Evolutionary conservation across 805 yeast species (phyloP).

Genomic region (Teunomyces stri): DNA sequence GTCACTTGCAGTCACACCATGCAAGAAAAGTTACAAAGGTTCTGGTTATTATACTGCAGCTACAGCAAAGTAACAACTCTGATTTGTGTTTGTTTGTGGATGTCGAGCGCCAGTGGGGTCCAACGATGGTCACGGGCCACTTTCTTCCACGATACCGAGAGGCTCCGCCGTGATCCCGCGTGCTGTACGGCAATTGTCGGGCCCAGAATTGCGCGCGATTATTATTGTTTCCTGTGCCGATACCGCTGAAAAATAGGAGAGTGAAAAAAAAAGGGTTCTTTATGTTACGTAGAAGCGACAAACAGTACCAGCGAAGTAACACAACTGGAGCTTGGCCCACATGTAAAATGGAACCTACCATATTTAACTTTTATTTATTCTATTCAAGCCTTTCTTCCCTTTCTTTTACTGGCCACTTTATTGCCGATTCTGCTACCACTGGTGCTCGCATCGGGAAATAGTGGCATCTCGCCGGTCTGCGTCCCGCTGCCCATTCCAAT

Average conservation of each 20-base stretch:
- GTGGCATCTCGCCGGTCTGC: slow-evolving; percentile 15
- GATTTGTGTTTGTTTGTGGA: too few relatives aligned
- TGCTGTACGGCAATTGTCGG: background rate
- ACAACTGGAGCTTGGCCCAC: too few relatives aligned
- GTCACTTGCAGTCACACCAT: background rate
- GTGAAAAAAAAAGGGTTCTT: background rate
- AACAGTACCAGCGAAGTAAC: too few relatives aligned
- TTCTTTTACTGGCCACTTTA: background rate
- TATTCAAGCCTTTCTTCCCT: background rate
- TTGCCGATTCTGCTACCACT: background rate
- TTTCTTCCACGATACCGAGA: too few relatives aligned
- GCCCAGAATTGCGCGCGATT: background rate
- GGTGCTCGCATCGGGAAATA: slow-evolving; percentile 25
- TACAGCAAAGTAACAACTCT: too few relatives aligned
- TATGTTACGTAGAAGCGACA: too few relatives aligned
- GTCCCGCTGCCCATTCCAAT: slow-evolving; percentile 16
- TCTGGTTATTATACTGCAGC: too few relatives aligned
- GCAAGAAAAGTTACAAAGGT: too few relatives aligned
- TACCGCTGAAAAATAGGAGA: background rate
- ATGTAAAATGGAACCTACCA: too few relatives aligned
- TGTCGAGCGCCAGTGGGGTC: too few relatives aligned
- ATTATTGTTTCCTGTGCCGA: background rate
- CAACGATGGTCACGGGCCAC: too few relatives aligned
- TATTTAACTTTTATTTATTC: background rate
- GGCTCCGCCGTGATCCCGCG: background rate